Percentiles rank a stretch among this genome's conserved stretches.
phyloP scores from a whole-genome alignment of 2,329 filamentous ascomycete species.

The Pseudogymnoascus pannorum region DNA sequence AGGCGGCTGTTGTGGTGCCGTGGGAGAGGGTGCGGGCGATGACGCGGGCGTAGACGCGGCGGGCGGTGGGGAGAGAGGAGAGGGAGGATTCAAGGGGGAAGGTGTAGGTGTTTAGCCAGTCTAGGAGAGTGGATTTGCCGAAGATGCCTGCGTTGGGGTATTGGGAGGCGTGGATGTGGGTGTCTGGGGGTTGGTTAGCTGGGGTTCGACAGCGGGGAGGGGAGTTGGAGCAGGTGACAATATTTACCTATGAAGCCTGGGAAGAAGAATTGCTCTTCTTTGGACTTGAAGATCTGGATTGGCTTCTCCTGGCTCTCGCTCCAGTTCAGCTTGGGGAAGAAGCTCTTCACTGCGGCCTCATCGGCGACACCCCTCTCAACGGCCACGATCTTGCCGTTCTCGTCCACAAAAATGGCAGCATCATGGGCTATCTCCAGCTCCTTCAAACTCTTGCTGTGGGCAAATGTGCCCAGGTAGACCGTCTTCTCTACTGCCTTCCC shows the following conservation, averaged over 20 bases:
- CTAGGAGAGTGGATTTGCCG: constrained; percentile 82
- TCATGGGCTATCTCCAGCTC: constrained; percentile 42
- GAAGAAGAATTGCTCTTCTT: constrained; percentile 66
- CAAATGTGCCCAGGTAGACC: constrained; percentile 55
- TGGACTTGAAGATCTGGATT: constrained; percentile 7
- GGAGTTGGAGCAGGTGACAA: neutral
- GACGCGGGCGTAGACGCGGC: constrained; percentile 67
- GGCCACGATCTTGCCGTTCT: constrained; percentile 40
- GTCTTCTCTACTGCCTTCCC: constrained; percentile 16
- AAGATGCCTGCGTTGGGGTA: constrained; percentile 94
- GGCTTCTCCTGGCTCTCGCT: neutral
- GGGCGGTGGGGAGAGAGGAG: constrained; percentile 52
- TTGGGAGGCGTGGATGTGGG: constrained; percentile 90
- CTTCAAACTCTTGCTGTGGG: constrained; percentile 44
- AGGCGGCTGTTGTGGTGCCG: constrained; percentile 90
- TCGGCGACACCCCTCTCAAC: constrained; percentile 19
- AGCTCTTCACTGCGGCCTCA: constrained; percentile 29
- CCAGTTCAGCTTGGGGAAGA: constrained; percentile 29
- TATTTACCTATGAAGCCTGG: constrained; percentile 68
- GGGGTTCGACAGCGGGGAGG: neutral
- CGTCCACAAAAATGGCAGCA: constrained; percentile 44
- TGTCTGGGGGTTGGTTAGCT: constrained; percentile 52
- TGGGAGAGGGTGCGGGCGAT: constrained; percentile 75
- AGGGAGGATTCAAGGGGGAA: constrained; percentile 86
- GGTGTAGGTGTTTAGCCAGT: constrained; percentile 92